Evolutionary conservation across 2,329 filamentous ascomycete species (phyloP).

Genomic region (Aspergillus proliferans): DNA sequence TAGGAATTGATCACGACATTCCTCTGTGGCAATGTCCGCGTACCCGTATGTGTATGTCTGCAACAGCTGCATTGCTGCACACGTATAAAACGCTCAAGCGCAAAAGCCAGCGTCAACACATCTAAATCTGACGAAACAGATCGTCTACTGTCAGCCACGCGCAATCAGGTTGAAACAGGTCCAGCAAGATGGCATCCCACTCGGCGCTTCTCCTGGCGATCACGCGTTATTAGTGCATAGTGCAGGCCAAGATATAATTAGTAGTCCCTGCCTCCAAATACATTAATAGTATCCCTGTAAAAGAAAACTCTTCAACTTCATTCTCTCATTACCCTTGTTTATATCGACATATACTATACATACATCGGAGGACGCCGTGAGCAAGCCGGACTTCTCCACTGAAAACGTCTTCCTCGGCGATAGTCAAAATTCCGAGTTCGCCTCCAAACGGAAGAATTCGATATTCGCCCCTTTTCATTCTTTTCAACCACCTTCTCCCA

Average conservation of each 20-base stretch:
- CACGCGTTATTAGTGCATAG: not conserved
- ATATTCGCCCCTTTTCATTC: not conserved
- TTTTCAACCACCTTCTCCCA: not conserved
- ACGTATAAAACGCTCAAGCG: too few relatives aligned
- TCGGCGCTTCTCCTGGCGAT: not conserved
- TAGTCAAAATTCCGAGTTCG: not conserved
- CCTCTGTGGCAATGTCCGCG: too few relatives aligned
- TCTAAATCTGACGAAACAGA: not conserved
- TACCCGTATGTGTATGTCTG: too few relatives aligned
- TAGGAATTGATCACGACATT: not conserved
- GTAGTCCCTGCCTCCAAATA: not conserved
- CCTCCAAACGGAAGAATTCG: not conserved
- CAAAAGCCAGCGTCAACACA: not conserved
- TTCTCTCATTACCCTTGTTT: not conserved
- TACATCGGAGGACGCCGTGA: too few relatives aligned
- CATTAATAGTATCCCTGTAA: not conserved
- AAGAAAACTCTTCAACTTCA: not conserved
- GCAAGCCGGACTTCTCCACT: too few relatives aligned
- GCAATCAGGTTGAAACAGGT: too few relatives aligned
- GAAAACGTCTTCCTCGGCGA: not conserved
- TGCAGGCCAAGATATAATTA: too few relatives aligned
- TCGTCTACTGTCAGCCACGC: too few relatives aligned
- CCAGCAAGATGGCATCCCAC: not conserved
- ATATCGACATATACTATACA: too few relatives aligned
- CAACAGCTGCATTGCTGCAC: too few relatives aligned